Evolutionary conservation across 768 basidiomycete species (phyloP).

Genomic region (Agaricus sinodeliciosus): DNA sequence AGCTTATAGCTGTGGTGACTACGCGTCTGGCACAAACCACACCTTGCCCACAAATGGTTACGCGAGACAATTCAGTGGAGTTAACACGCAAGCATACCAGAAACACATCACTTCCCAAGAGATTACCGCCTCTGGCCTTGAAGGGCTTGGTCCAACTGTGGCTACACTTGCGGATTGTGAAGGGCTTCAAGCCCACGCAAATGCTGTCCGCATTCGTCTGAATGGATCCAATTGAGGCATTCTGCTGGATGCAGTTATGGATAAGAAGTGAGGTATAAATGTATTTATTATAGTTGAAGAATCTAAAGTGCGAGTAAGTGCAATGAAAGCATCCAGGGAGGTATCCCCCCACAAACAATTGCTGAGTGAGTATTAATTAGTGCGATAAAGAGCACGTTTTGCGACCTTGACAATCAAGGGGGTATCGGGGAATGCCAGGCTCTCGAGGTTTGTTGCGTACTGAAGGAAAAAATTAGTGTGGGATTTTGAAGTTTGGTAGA

Average conservation of each 20-base stretch:
- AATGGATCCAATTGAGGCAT: constrained; percentile 11
- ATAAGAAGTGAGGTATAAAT: constrained; percentile 16
- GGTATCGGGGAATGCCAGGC: constrained; percentile 90
- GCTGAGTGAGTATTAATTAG: constrained; percentile 43
- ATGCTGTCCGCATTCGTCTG: constrained; percentile 87
- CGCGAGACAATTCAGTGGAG: constrained; percentile 96
- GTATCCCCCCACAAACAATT: constrained; percentile 12
- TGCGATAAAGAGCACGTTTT: constrained; percentile 87
- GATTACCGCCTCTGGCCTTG: constrained; percentile 72
- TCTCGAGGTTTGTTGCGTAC: constrained; percentile 90
- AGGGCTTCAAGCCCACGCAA: constrained; percentile 91
- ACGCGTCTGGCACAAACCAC: constrained; percentile 98
- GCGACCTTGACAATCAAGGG: constrained; percentile 89
- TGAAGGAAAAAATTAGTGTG: constrained; percentile 21
- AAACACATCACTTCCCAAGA: constrained; percentile 99
- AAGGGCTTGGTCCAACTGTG: constrained; percentile 78
- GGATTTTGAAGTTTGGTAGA: constrained; percentile 6
- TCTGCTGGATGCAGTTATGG: neutral
- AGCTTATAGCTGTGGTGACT: constrained; percentile 82
- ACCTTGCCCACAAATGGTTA: constrained; percentile 95
- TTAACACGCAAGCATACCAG: constrained; percentile 95
- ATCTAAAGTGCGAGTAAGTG: constrained; percentile 23
- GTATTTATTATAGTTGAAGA: constrained; percentile 19
- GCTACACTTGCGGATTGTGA: constrained; percentile 91
- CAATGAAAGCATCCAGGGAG: constrained; percentile 18